Evolutionary conservation across 148 eudicot species (phyloP).

Genomic region (Rheum nobile): DNA sequence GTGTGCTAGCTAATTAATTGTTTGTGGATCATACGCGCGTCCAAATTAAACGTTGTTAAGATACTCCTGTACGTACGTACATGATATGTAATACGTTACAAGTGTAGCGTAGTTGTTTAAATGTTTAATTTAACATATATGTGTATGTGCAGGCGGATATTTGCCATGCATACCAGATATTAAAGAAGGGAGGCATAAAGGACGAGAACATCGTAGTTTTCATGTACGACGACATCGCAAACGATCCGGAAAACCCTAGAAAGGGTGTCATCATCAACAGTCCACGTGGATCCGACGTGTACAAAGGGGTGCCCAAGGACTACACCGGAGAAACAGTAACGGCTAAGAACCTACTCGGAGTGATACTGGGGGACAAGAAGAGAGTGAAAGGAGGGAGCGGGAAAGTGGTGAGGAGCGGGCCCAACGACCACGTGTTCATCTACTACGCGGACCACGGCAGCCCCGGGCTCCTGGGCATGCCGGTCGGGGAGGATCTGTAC

Average conservation of each 20-base stretch:
- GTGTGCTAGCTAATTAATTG: too few relatives aligned
- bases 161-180: slow-evolving; percentile 44
- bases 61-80: too few relatives aligned
- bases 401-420: slow-evolving; percentile 23
- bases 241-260: slow-evolving; percentile 18
- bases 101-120: too few relatives aligned
- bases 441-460: slow-evolving; percentile 29
- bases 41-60: too few relatives aligned
- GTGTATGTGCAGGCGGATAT: slow-evolving; percentile 31
- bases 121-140: too few relatives aligned
- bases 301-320: slow-evolving; percentile 27
- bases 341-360: slow-evolving; percentile 13
- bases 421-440: slow-evolving; percentile 25
- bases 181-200: slow-evolving; percentile 39
- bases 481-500: slow-evolving; percentile 34
- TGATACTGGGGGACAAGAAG: slow-evolving; percentile 18
- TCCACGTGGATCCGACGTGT: slow-evolving; percentile 21
- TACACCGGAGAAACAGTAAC: slow-evolving; percentile 18
- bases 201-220: slow-evolving; percentile 44
- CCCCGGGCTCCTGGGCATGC: slow-evolving; percentile 40
- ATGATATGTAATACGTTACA: too few relatives aligned
- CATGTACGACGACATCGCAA: slow-evolving; percentile 53
- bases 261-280: slow-evolving; percentile 23
- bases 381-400: slow-evolving; percentile 21
- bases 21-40: too few relatives aligned